phyloP scores from a whole-genome alignment of 345 rosid species.

The Arabidopsis suecica region DNA sequence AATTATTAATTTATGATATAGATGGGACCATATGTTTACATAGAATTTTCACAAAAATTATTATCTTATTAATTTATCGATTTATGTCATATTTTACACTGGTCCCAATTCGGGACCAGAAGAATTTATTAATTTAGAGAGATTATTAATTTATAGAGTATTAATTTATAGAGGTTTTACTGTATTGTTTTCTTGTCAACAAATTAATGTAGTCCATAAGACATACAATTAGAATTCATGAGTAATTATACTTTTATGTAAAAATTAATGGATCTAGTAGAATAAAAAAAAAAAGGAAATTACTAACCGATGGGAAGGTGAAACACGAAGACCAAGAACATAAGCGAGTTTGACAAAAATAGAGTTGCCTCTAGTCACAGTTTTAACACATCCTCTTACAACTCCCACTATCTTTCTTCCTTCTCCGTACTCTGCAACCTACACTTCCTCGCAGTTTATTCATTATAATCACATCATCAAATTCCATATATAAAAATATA shows the following conservation, averaged over 20 bases:
- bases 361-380: constrained; percentile 59
- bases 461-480: not conserved
- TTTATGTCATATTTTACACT: no score
- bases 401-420: constrained; percentile 63
- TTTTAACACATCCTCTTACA: constrained; percentile 70
- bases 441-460: constrained; percentile 10
- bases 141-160: no score
- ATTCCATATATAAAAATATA: not conserved
- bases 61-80: no score
- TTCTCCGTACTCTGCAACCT: constrained; percentile 76
- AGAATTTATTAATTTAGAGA: no score
- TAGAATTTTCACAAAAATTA: no score
- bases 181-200: no score
- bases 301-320: constrained; percentile 63
- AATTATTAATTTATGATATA: no score
- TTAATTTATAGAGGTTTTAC: no score
- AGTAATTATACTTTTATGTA: not conserved
- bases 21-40: no score
- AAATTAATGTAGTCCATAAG: not conserved
- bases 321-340: constrained; percentile 74
- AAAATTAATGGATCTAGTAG: not conserved
- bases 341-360: constrained; percentile 56
- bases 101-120: no score
- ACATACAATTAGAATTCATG: no score
- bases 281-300: not conserved